These are phyloP conservation scores for Oidiodendron maius DNA, from an alignment of 495 filamentous ascomycete genomes.

Conservation along the genomic window DNA sequence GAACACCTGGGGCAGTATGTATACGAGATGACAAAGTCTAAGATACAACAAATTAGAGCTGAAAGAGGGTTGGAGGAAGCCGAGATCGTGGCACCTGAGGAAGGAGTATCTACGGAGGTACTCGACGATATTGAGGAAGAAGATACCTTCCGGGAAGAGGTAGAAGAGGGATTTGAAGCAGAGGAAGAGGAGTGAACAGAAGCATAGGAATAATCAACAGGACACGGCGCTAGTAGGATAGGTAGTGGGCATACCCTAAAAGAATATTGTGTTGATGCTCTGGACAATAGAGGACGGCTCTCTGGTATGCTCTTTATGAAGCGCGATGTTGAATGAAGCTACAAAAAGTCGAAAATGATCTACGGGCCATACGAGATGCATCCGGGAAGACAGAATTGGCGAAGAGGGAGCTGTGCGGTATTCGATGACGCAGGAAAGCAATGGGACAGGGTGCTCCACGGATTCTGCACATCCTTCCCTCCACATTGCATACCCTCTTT, in stretches of 20 bases:
- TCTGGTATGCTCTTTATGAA: too few species aligned
- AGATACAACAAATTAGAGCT: conserved; percentile 48
- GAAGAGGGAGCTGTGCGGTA: too few species aligned
- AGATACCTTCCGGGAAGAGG: conserved; percentile 8
- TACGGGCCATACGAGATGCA: too few species aligned
- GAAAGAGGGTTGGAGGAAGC: conserved; percentile 31
- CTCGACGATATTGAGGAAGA: conserved; percentile 39
- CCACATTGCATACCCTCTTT: too few species aligned
- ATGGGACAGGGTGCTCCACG: too few species aligned
- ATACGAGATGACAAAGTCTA: conserved; percentile 90
- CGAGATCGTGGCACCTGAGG: not conserved
- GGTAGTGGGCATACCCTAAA: not conserved
- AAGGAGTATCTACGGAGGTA: conserved; percentile 33
- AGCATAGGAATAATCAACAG: not conserved
- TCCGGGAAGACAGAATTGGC: too few species aligned
- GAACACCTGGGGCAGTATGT: conserved; percentile 97
- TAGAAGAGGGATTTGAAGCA: conserved; percentile 9
- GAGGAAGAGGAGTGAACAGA: conserved; percentile 4
- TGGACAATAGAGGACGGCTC: too few species aligned
- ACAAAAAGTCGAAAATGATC: too few species aligned
- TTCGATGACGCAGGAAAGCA: too few species aligned
- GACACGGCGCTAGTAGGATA: not conserved
- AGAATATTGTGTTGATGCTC: too few species aligned
- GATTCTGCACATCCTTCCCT: too few species aligned
- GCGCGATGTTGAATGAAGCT: too few species aligned